Conservation (phyloP, 148 eudicot species). For the Drosera capensis region DNA sequence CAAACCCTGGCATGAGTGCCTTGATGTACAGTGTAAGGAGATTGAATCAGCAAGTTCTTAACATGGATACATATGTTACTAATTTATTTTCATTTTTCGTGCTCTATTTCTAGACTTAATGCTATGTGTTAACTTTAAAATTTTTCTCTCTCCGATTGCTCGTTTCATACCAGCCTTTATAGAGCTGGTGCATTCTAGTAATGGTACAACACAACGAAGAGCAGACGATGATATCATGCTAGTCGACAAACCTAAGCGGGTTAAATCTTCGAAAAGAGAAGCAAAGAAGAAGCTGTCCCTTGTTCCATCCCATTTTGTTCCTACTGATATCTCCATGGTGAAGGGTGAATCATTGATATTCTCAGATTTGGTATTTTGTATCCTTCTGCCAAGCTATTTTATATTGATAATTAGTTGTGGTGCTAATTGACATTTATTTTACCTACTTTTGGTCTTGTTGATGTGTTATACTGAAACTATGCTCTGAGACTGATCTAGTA, state of each 20-base stretch:
- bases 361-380: slow-evolving; percentile 56
- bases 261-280: slow-evolving; percentile 31
- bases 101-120: too few species aligned
- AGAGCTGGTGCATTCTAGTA: slow-evolving; percentile 74
- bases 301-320: slow-evolving; percentile 78
- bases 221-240: slow-evolving; percentile 18
- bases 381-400: slow-evolving; percentile 14
- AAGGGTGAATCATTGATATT: slow-evolving; percentile 74
- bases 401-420: not conserved
- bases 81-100: too few species aligned
- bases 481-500: too few species aligned
- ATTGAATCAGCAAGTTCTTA: not conserved
- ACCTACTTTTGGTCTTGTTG: too few species aligned
- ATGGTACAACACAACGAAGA: slow-evolving; percentile 62
- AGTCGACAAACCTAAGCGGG: slow-evolving; percentile 32
- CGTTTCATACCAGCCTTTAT: slow-evolving; percentile 39
- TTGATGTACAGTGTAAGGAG: slow-evolving; percentile 66
- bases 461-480: too few species aligned
- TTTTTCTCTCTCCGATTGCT: not conserved
- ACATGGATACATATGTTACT: too few species aligned
- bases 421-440: too few species aligned
- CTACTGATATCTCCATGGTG: slow-evolving; percentile 68
- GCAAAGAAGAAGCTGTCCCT: slow-evolving; percentile 37
- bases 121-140: not conserved
- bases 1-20: slow-evolving; percentile 97